phyloP scores from a whole-genome alignment of 2,329 filamentous ascomycete genomes.

The Talaromyces islandicus region DNA sequence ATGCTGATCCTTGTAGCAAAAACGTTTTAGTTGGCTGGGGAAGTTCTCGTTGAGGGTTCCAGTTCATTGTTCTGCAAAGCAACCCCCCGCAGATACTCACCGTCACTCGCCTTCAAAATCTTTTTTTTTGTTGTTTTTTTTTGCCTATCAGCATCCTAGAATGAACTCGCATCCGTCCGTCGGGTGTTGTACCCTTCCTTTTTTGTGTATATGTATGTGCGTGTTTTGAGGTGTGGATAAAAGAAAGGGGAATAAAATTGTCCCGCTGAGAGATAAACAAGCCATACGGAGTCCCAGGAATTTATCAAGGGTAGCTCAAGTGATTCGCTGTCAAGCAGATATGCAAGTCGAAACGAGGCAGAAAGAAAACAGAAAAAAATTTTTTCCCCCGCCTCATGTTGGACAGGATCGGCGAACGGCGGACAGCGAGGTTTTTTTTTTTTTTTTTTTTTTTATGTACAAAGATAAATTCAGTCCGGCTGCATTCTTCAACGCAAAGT shows the following conservation, averaged over 20 bases:
- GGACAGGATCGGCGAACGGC: neutral
- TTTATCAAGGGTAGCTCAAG: neutral
- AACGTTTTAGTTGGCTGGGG: neutral
- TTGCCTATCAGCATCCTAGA: neutral
- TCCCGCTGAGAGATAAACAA: neutral
- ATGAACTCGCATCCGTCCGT: neutral
- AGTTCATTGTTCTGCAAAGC: neutral
- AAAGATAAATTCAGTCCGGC: neutral
- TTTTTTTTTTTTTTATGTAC: neutral
- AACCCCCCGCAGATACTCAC: no score
- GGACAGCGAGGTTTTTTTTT: neutral
- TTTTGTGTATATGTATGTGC: neutral
- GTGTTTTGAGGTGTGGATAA: no score
- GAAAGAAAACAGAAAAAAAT: no score
- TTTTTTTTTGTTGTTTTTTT: no score
- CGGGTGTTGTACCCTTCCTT: no score
- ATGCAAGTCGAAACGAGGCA: neutral
- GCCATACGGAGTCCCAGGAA: neutral
- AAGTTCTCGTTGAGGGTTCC: neutral
- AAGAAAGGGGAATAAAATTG: neutral
- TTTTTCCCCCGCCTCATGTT: neutral
- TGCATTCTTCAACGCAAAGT: neutral
- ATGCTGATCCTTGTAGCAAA: neutral
- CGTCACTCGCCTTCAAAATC: no score
- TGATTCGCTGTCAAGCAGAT: neutral